Evolutionary conservation across 805 yeast species (phyloP).

Genomic region (Isabelozyma heimii): DNA sequence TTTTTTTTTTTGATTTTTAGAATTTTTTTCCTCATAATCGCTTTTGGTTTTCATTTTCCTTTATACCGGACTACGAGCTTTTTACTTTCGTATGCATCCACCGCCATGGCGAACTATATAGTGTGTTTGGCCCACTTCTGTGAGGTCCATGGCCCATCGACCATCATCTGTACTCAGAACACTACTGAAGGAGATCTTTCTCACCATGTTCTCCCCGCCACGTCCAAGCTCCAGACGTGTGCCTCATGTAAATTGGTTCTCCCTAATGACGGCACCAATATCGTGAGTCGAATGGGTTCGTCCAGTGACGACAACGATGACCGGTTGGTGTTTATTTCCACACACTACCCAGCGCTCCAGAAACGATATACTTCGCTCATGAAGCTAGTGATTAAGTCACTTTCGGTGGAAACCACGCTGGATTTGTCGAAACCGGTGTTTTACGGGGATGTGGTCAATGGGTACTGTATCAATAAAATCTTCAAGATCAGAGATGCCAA

Average conservation of each 20-base stretch:
- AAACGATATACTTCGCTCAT: constrained; percentile 52
- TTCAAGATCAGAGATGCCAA: constrained; percentile 62
- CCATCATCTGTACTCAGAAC: constrained; percentile 60
- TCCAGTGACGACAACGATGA: constrained; percentile 8
- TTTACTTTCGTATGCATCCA: background rate
- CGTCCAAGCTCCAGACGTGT: constrained; percentile 47
- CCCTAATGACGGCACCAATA: constrained; percentile 36
- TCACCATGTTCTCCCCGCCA: constrained; percentile 33
- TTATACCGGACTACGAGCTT: background rate
- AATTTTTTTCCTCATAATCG: no score
- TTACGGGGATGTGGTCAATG: constrained; percentile 60
- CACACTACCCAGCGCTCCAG: constrained; percentile 56
- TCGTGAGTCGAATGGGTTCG: constrained; percentile 3
- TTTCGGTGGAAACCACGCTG: constrained; percentile 63
- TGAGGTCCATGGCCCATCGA: constrained; percentile 74
- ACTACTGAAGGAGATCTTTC: constrained; percentile 15
- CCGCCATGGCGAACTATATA: constrained; percentile 36
- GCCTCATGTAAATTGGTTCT: constrained; percentile 57
- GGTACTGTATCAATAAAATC: constrained; percentile 56
- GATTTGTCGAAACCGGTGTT: constrained; percentile 61
- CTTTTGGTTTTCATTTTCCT: background rate
- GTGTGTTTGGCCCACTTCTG: constrained; percentile 71
- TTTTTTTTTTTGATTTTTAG: no score
- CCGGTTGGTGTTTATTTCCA: constrained; percentile 39
- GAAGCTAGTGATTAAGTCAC: constrained; percentile 58